Conservation (phyloP, 352 stramenopile genomes). For the Pythium grandisporangium region DNA sequence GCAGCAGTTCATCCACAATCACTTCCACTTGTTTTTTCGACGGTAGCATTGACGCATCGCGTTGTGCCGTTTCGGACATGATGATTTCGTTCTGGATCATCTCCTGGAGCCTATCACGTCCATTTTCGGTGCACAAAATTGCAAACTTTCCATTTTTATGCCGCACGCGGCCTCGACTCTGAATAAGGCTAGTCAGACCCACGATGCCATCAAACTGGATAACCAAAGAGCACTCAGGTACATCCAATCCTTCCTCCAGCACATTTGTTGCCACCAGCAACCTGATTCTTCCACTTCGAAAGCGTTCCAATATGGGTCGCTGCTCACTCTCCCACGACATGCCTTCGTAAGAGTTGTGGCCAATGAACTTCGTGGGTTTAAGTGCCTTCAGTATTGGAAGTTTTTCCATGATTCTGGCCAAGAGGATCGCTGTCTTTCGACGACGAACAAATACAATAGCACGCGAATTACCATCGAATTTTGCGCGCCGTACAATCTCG, state of each 20-base stretch:
- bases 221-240: slow-evolving; percentile 69
- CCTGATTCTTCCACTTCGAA: slow-evolving; percentile 54
- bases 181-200: slow-evolving; percentile 65
- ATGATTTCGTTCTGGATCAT: slow-evolving; percentile 49
- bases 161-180: slow-evolving; percentile 61
- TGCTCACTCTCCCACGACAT: slow-evolving; percentile 81
- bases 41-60: slow-evolving; percentile 19
- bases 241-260: slow-evolving; percentile 69
- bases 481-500: slow-evolving; percentile 23
- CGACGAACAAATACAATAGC: slow-evolving; percentile 74
- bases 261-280: slow-evolving; percentile 75
- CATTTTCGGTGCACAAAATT: slow-evolving; percentile 45
- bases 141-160: slow-evolving; percentile 50
- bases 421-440: slow-evolving; percentile 51
- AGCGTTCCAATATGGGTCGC: slow-evolving; percentile 52
- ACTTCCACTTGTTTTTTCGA: no score
- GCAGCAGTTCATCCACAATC: slow-evolving; percentile 25
- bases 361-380: slow-evolving; percentile 70
- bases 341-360: slow-evolving; percentile 72
- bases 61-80: slow-evolving; percentile 28
- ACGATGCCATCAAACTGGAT: slow-evolving; percentile 69
- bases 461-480: slow-evolving; percentile 47
- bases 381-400: slow-evolving; percentile 36
- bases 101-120: slow-evolving; percentile 24
- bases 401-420: slow-evolving; percentile 58